Evolutionary conservation across 768 basidiomycete genomes (phyloP).

Genomic region (Sporobolomyces roseus): DNA sequence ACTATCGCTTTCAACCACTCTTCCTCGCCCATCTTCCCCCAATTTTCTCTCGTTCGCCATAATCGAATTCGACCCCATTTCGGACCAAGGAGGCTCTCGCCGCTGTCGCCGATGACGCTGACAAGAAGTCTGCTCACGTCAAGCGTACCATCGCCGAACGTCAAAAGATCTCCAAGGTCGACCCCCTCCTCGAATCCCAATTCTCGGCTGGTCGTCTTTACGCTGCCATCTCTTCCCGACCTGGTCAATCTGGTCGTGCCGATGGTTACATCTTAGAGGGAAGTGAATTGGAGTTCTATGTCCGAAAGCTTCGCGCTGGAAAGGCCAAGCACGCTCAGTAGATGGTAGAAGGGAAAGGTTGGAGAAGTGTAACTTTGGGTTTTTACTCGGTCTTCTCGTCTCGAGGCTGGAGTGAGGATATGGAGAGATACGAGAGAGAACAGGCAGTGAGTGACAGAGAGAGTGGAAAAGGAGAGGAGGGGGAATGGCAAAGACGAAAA

Average conservation of each 20-base stretch:
- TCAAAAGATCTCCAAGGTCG: conserved; percentile 93
- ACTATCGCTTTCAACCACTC: background rate
- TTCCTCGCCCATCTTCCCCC: background rate
- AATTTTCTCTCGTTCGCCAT: no score
- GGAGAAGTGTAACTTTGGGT: no score
- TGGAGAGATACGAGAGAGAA: no score
- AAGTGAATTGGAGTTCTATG: conserved; percentile 97
- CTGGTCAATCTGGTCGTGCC: conserved; percentile 91
- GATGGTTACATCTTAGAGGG: conserved; percentile 98
- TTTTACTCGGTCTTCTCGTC: no score
- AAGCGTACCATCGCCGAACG: conserved; percentile 80
- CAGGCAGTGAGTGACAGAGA: no score
- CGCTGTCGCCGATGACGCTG: conserved; percentile 53
- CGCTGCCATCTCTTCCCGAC: conserved; percentile 86
- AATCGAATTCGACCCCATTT: background rate
- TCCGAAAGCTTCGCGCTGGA: conserved; percentile 84
- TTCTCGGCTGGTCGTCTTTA: conserved; percentile 69
- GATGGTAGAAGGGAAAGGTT: no score
- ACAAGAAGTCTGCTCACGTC: conserved; percentile 84
- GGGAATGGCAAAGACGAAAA: no score
- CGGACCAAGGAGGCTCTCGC: conserved; percentile 58
- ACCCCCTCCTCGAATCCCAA: conserved; percentile 61
- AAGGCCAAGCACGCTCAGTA: conserved; percentile 82
- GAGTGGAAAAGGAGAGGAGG: no score
- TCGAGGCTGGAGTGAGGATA: no score